Evolutionary conservation across 2,329 filamentous ascomycete species (phyloP).

Genomic region (Alternaria dauci): DNA sequence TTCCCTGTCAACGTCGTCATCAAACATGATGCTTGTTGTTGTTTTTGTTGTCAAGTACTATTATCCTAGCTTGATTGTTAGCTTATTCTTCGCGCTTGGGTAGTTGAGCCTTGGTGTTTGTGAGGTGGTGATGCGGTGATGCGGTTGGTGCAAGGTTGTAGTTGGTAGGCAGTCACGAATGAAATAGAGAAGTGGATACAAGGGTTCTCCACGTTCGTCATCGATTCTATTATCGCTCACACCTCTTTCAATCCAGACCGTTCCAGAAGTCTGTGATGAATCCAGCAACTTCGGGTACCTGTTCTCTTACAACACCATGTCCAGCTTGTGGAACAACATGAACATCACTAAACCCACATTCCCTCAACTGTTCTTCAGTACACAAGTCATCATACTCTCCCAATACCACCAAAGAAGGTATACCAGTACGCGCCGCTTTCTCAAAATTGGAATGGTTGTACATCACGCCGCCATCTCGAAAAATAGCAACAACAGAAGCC

Average conservation of each 20-base stretch:
- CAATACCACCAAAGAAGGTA: conserved; percentile 45
- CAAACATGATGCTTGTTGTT: background rate
- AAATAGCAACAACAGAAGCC: conserved; percentile 57
- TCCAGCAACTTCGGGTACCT: conserved; percentile 48
- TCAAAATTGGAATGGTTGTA: conserved; percentile 50
- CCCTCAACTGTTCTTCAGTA: conserved; percentile 41
- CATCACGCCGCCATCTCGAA: conserved; percentile 57
- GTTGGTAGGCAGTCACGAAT: background rate
- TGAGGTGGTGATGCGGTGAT: background rate
- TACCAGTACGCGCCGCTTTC: conserved; percentile 32
- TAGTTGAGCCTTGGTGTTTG: background rate
- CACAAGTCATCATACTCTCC: conserved; percentile 52
- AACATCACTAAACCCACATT: conserved; percentile 49
- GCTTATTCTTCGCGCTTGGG: background rate
- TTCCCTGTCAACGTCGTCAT: background rate
- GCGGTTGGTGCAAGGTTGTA: background rate
- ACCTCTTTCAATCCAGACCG: background rate
- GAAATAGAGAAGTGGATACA: background rate
- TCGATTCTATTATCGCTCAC: background rate
- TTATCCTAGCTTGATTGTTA: background rate
- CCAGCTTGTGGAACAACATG: conserved; percentile 50
- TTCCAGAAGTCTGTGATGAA: conserved; percentile 46
- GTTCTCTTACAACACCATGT: conserved; percentile 54
- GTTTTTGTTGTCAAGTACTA: background rate
- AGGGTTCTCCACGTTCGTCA: background rate